A percentile compares a stretch with the other conserved stretches of the same genome.
phyloP scores from a whole-genome alignment of 768 basidiomycete genomes.

The Lentinula raphanica region DNA sequence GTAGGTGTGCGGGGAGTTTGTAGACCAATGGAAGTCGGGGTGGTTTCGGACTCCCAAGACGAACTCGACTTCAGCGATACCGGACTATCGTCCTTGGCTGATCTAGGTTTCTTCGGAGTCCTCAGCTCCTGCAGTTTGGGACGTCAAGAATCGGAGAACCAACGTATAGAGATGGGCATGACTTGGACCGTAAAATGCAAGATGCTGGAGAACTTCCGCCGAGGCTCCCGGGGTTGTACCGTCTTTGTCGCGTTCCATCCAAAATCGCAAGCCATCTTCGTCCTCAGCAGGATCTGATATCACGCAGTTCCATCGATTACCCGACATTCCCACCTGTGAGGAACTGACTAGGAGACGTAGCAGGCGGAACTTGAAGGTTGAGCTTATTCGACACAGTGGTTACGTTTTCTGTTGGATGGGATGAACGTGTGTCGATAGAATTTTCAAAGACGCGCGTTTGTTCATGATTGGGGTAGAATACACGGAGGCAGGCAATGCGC shows the following conservation, averaged over 20 bases:
- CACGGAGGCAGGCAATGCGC: too few relatives aligned
- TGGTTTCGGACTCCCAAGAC: not conserved
- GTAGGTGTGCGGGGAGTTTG: not conserved
- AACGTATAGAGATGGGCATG: constrained; percentile 53
- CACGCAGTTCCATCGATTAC: too few relatives aligned
- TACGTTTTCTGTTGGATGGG: not conserved
- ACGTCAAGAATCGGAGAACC: constrained; percentile 23
- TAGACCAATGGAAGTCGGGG: not conserved
- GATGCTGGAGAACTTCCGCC: not conserved
- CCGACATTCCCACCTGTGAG: too few relatives aligned
- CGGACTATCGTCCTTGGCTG: not conserved
- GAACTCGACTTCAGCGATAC: not conserved
- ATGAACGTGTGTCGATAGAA: not conserved
- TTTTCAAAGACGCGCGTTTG: not conserved
- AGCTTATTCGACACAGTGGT: too few relatives aligned
- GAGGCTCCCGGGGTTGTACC: constrained; percentile 30
- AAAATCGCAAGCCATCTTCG: constrained; percentile 89
- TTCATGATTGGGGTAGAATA: not conserved
- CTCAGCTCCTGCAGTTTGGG: not conserved
- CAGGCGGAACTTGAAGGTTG: too few relatives aligned
- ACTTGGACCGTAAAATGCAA: constrained; percentile 16
- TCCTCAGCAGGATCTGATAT: too few relatives aligned
- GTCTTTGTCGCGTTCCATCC: constrained; percentile 69
- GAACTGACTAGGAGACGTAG: not conserved
- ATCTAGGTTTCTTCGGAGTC: not conserved